Evolutionary conservation across 257 asterid species (phyloP).

Genomic region (Salvia miltiorrhiza): DNA sequence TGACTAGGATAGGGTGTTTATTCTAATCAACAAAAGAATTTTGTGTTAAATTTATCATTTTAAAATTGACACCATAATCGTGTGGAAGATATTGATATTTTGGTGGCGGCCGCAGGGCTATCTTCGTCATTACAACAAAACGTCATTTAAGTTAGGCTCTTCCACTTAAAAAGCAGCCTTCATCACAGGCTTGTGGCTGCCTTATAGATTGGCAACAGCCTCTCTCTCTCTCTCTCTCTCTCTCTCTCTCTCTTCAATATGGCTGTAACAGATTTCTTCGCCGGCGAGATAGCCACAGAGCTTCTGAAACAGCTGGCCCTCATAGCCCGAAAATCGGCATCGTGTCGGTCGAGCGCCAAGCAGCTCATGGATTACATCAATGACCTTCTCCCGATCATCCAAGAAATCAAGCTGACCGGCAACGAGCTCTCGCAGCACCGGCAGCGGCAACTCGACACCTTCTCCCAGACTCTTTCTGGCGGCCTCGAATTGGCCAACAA

Average conservation of each 20-base stretch:
- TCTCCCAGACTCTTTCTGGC: slow-evolving; percentile 54
- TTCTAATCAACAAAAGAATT: too few relatives aligned
- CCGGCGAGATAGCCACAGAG: slow-evolving; percentile 86
- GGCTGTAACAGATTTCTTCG: slow-evolving; percentile 85
- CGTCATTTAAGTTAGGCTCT: too few relatives aligned
- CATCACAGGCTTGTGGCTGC: too few relatives aligned
- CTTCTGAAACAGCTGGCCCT: slow-evolving; percentile 62
- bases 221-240: not conserved
- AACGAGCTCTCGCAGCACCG: slow-evolving; percentile 79
- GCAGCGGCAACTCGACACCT: slow-evolving; percentile 68
- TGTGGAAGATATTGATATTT: too few relatives aligned
- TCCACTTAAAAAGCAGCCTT: too few relatives aligned
- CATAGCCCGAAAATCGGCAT: slow-evolving; percentile 48
- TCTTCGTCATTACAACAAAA: too few relatives aligned
- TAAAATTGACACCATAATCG: too few relatives aligned
- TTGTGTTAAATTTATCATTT: too few relatives aligned
- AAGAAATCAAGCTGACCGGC: slow-evolving; percentile 74
- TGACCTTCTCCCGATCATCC: slow-evolving; percentile 64
- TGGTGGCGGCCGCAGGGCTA: too few relatives aligned
- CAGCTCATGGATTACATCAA: slow-evolving; percentile 51
- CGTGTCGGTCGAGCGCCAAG: slow-evolving; percentile 69
- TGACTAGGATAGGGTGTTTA: too few relatives aligned
- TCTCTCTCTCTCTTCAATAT: slow-evolving; percentile 20
- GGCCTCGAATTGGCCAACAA: slow-evolving; percentile 66
- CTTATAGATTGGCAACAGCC: not conserved